Evolutionary conservation across 73 alveolate genomes (phyloP).

Genomic region (Tetrahymena malaccensis): DNA sequence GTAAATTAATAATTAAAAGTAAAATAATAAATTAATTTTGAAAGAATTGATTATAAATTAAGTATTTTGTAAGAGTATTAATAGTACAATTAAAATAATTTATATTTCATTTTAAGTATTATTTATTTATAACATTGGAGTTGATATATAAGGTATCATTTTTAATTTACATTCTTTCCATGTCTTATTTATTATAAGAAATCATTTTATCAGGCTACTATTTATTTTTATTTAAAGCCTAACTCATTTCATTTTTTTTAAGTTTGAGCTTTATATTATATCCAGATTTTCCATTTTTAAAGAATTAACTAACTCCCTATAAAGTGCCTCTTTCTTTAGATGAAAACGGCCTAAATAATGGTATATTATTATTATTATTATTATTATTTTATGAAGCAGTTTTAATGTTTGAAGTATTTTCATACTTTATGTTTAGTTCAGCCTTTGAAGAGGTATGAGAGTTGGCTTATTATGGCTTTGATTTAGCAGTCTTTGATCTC

Average conservation of each 20-base stretch:
- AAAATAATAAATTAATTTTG: too few species aligned
- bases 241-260: not conserved
- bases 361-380: not conserved
- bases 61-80: too few species aligned
- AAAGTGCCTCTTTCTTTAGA: not conserved
- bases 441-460: not conserved
- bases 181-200: not conserved
- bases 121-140: not conserved
- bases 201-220: not conserved
- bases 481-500: not conserved
- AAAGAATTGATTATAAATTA: too few species aligned
- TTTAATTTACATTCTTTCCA: not conserved
- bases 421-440: not conserved
- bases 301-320: not conserved
- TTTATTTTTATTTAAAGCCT: not conserved
- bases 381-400: not conserved
- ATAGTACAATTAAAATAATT: too few species aligned
- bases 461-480: not conserved
- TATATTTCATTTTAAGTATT: not conserved
- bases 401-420: not conserved
- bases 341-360: not conserved
- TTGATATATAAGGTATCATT: not conserved
- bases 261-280: not conserved
- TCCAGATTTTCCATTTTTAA: not conserved
- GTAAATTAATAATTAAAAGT: too few species aligned